Conservation (phyloP, 179 eudicot genomes). For the Carnegiea gigantea region DNA sequence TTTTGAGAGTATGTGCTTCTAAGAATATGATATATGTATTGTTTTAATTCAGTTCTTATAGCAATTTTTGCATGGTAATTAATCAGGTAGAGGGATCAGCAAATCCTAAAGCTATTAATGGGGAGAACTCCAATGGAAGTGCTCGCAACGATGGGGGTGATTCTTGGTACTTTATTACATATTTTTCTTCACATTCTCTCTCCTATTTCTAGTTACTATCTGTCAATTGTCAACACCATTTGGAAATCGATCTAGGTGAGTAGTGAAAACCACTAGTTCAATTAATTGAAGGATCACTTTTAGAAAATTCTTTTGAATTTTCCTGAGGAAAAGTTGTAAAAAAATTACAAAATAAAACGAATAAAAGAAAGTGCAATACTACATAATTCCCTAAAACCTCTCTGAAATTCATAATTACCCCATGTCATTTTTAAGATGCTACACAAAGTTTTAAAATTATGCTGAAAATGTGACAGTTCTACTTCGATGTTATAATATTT, state of each 20-base stretch:
- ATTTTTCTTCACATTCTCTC: neutral
- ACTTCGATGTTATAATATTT: too few species aligned
- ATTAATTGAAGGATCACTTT: neutral
- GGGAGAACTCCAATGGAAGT: slow-evolving; percentile 20
- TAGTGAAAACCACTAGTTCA: neutral
- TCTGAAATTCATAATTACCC: too few species aligned
- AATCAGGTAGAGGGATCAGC: slow-evolving; percentile 30
- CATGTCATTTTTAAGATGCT: too few species aligned
- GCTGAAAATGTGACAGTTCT: neutral
- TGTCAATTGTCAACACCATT: neutral
- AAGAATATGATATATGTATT: too few species aligned
- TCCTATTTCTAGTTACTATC: neutral
- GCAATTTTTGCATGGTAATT: slow-evolving; percentile 2
- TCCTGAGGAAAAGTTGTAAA: neutral
- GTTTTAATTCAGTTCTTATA: too few species aligned
- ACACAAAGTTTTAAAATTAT: too few species aligned
- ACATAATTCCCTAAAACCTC: too few species aligned
- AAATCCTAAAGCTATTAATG: slow-evolving; percentile 25
- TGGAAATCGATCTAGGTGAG: neutral
- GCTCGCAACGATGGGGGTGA: slow-evolving; percentile 26
- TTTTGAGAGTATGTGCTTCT: too few species aligned
- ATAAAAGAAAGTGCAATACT: too few species aligned
- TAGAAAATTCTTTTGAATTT: neutral
- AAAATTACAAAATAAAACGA: neutral
- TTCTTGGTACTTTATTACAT: slow-evolving; percentile 26